Evolutionary conservation across 192 early-diverging fungal genomes (phyloP).

Genomic region (Fimicolochytrium jonesii): DNA sequence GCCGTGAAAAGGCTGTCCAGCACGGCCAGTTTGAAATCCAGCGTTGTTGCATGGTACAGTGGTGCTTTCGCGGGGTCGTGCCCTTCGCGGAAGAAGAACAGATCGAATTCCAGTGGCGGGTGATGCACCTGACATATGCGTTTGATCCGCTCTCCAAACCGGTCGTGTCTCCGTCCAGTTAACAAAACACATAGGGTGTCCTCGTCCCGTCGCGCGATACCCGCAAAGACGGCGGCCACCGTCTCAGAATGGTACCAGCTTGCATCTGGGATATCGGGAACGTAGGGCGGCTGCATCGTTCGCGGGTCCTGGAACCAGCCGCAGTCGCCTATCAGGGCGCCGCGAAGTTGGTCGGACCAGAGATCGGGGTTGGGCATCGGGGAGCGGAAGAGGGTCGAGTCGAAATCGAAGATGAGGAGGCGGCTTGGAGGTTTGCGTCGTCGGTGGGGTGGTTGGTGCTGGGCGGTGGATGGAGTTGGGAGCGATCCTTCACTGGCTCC

Average conservation of each 20-base stretch:
- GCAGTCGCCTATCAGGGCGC: conserved; percentile 46
- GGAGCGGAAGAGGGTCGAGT: conserved; percentile 51
- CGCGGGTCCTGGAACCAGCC: conserved; percentile 46
- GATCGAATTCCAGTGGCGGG: conserved; percentile 33
- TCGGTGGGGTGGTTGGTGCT: no score
- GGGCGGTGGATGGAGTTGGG: no score
- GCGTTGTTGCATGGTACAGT: conserved; percentile 28
- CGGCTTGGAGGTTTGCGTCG: no score
- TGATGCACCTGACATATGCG: conserved; percentile 19
- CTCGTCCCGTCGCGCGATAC: no score
- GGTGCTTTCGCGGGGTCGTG: conserved; percentile 7
- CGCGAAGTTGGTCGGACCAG: conserved; percentile 33
- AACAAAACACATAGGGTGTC: conserved; percentile 28
- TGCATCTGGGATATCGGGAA: conserved; percentile 31
- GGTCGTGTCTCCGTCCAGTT: conserved; percentile 43
- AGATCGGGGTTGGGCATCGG: conserved; percentile 44
- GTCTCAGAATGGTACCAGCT: conserved; percentile 41
- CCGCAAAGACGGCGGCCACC: neutral
- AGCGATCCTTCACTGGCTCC: no score
- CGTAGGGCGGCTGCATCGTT: conserved; percentile 38
- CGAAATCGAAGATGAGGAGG: conserved; percentile 52
- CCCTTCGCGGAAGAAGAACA: conserved; percentile 43
- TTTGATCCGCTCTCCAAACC: conserved; percentile 41
- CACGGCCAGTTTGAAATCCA: conserved; percentile 50
- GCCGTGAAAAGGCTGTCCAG: conserved; percentile 22